These are phyloP conservation scores for Plectranthus barbatus DNA, from an alignment of 257 asterid genomes.

Conservation along the genomic window DNA sequence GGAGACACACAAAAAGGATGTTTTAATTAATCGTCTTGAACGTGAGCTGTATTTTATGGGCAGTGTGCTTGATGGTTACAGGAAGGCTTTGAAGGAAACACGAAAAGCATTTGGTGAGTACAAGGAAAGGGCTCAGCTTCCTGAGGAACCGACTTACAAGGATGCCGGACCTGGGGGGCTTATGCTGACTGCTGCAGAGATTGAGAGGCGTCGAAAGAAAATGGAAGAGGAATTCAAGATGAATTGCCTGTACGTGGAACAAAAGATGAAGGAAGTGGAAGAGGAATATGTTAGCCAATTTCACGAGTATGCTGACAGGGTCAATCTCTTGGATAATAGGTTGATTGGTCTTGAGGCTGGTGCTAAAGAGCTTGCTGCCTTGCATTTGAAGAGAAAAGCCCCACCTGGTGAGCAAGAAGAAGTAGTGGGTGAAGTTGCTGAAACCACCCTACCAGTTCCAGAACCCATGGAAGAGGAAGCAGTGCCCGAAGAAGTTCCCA, in stretches of 20 bases:
- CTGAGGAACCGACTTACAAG: conserved; percentile 64
- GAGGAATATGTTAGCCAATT: conserved; percentile 23
- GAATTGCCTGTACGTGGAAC: conserved; percentile 39
- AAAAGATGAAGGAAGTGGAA: conserved; percentile 44
- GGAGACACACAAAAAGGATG: conserved; percentile 53
- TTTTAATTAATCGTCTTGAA: conserved; percentile 45
- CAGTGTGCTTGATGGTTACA: conserved; percentile 54
- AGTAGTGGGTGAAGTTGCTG: not conserved
- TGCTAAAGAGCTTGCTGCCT: conserved; percentile 27
- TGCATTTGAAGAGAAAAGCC: conserved; percentile 9
- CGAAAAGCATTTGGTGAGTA: conserved; percentile 60
- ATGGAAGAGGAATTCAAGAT: conserved; percentile 50
- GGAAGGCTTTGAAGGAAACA: conserved; percentile 63
- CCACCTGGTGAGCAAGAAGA: not conserved
- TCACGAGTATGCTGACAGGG: conserved; percentile 25
- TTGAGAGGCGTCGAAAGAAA: conserved; percentile 40
- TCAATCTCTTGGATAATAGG: conserved; percentile 34
- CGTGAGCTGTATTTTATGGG: conserved; percentile 64
- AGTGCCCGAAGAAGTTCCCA: not conserved
- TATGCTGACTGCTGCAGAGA: conserved; percentile 54
- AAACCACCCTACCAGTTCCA: not conserved
- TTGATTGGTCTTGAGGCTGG: conserved; percentile 32
- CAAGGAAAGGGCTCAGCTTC: conserved; percentile 39
- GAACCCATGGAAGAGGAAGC: not conserved
- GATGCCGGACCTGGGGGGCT: conserved; percentile 76